These are phyloP conservation scores for Drechslera avenae DNA, from an alignment of 2,329 filamentous ascomycete species.

Conservation along the genomic window DNA sequence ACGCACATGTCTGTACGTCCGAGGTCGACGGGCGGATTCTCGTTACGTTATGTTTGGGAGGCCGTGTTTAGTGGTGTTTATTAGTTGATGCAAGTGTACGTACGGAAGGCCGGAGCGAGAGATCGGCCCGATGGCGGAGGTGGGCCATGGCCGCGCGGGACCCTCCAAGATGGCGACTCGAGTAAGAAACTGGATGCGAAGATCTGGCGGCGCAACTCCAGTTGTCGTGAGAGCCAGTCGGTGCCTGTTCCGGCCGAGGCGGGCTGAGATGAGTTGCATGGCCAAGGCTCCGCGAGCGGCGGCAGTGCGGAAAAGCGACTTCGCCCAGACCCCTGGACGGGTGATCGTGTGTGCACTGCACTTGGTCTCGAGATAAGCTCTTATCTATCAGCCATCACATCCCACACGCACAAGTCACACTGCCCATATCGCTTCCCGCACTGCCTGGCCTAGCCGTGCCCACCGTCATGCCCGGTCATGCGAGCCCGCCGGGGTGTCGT, in stretches of 20 bases:
- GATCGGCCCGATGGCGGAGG: slow-evolving; percentile 28
- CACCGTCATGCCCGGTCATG: slow-evolving; percentile 22
- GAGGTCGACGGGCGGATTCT: slow-evolving; percentile 20
- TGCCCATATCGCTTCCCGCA: slow-evolving; percentile 8
- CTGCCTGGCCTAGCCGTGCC: slow-evolving; percentile 24
- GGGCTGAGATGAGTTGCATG: slow-evolving; percentile 4
- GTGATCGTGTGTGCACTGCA: slow-evolving; percentile 8
- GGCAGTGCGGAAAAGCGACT: slow-evolving; percentile 12
- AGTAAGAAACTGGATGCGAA: not conserved
- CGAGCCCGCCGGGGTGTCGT: slow-evolving; percentile 30
- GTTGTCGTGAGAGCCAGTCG: slow-evolving; percentile 5
- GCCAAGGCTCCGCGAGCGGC: slow-evolving; percentile 33
- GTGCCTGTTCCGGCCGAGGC: not conserved
- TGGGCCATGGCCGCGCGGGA: slow-evolving; percentile 5
- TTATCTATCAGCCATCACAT: slow-evolving; percentile 25
- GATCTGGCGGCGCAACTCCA: not conserved
- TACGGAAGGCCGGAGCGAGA: slow-evolving; percentile 5
- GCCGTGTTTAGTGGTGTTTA: slow-evolving; percentile 29
- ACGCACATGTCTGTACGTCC: too few species aligned
- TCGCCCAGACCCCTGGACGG: too few species aligned
- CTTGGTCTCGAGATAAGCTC: slow-evolving; percentile 17
- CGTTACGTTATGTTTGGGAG: slow-evolving; percentile 37
- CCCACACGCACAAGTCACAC: slow-evolving; percentile 24
- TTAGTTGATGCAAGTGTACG: slow-evolving; percentile 15
- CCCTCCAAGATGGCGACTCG: not conserved